Percentiles rank a stretch among this genome's conserved stretches.
Conservation (phyloP, 805 yeast genomes). For the Candida takata region DNA sequence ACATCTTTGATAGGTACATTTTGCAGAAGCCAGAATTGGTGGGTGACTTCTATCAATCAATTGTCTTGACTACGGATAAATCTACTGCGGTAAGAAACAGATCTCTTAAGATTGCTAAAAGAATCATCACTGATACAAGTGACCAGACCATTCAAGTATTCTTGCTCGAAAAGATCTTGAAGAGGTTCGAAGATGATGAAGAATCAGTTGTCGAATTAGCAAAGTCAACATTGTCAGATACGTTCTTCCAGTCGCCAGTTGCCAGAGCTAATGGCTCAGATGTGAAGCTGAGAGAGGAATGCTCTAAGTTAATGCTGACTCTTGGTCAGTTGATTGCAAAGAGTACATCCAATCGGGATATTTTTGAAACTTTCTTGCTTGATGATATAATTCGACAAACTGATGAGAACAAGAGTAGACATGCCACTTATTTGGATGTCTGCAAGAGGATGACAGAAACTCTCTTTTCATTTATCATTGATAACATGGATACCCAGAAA, state of each 20-base stretch:
- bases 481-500: conserved; percentile 24
- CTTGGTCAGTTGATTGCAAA: conserved; percentile 33
- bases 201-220: conserved; percentile 41
- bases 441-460: conserved; percentile 28
- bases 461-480: conserved; percentile 31
- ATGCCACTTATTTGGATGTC: conserved; percentile 15
- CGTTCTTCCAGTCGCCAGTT: conserved; percentile 28
- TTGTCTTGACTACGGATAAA: conserved; percentile 39
- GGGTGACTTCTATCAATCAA: conserved; percentile 38
- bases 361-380: conserved; percentile 42
- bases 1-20: conserved; percentile 48
- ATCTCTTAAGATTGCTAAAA: conserved; percentile 44
- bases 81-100: conserved; percentile 61
- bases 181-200: conserved; percentile 66
- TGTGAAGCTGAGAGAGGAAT: not conserved
- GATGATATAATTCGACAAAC: conserved; percentile 33
- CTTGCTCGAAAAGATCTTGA: conserved; percentile 46
- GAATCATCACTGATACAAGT: conserved; percentile 35
- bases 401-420: conserved; percentile 15
- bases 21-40: conserved; percentile 36
- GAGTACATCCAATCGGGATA: conserved; percentile 33
- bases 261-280: conserved; percentile 1
- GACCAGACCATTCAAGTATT: conserved; percentile 28
- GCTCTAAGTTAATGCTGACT: conserved; percentile 6
- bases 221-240: conserved; percentile 27